Base-by-base conservation (phyloP, 441 rosid genomes). In the Melastoma candidum region DNA sequence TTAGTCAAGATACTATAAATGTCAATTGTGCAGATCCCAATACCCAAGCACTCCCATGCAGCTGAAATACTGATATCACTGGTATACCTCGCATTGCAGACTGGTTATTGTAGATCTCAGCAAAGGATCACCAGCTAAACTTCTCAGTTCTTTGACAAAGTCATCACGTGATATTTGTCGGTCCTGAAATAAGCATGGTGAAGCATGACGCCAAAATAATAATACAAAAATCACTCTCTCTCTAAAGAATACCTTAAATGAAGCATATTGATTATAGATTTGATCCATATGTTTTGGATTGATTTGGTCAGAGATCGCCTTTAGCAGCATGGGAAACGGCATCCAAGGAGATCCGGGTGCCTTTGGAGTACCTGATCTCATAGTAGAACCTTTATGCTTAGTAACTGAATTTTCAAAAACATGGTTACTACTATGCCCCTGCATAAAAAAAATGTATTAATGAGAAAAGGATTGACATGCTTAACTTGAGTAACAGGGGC, bases 341-440 rank as follows among this genome's bases (percentile, higher is more conserved):
- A 94, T 81, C 87, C 90, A 94, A 41, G 99, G 97, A 46, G 96
- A 94, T 68, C 76, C 90, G 12, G 96, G 95, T 58, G 64, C 71
- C 59, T 71, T 77, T 11, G 75, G 68, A 48, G 71, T 67, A 70
- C 78, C 79, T 43, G 97, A 80, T 61, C 79, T 80, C 1, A 69
- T 60, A 65, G 82, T 82, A 54, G 79, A 68, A 50, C 78, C 74
- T 61, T 74, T 81, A 56, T 71, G 75, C 32, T 44, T 59, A 56
- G 79, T 74, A 48, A 59, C 70, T 54, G 48, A 54, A 3, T 32
- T 32, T 6, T 32, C 41, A 32, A 32, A 32, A 32, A 6, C 41
- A 8, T 32, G 41, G 7, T 32, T 32, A 32, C 41, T 32, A 32
- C 41, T 32, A 8, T 32, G 8, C 11, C 45, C 36, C 58, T 3